These are phyloP conservation scores for Phaeosphaeria sp. DNA, from an alignment of 2,329 filamentous ascomycete genomes.

Conservation along the genomic window DNA sequence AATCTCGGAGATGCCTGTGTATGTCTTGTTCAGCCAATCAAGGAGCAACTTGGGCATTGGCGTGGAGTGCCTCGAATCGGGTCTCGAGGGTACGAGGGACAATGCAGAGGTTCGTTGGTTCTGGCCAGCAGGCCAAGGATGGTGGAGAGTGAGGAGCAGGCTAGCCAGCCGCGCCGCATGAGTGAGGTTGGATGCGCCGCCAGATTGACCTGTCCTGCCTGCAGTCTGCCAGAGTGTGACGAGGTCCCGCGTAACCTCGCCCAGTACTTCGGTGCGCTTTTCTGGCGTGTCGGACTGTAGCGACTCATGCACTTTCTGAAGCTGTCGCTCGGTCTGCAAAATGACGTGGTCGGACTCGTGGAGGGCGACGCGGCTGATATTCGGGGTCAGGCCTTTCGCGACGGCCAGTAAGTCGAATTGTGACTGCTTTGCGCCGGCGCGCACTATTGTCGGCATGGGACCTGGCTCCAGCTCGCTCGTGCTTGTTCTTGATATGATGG, in stretches of 20 bases:
- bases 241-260: conserved; percentile 37
- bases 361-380: conserved; percentile 64
- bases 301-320: conserved; percentile 54
- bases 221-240: conserved; percentile 61
- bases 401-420: conserved; percentile 73
- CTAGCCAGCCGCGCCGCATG: conserved; percentile 82
- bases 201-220: conserved; percentile 37
- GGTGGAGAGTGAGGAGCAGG: conserved; percentile 79
- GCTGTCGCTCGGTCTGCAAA: conserved; percentile 74
- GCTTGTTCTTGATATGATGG: conserved; percentile 47
- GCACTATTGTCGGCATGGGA: conserved; percentile 32
- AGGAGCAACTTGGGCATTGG: conserved; percentile 80
- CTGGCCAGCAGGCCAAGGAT: conserved; percentile 51
- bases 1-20: conserved; percentile 73
- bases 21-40: conserved; percentile 79
- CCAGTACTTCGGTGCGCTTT: conserved; percentile 36
- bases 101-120: conserved; percentile 31
- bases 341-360: conserved; percentile 76
- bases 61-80: conserved; percentile 32
- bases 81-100: conserved; percentile 33
- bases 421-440: conserved; percentile 48
- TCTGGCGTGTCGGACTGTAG: conserved; percentile 40
- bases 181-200: conserved; percentile 65
- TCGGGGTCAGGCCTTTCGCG: conserved; percentile 71
- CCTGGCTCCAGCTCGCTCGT: conserved; percentile 28